Evolutionary conservation across 768 basidiomycete genomes (phyloP), one percentile per base, ranked within the genome.

Genomic region (Phanerochaete sordida): DNA sequence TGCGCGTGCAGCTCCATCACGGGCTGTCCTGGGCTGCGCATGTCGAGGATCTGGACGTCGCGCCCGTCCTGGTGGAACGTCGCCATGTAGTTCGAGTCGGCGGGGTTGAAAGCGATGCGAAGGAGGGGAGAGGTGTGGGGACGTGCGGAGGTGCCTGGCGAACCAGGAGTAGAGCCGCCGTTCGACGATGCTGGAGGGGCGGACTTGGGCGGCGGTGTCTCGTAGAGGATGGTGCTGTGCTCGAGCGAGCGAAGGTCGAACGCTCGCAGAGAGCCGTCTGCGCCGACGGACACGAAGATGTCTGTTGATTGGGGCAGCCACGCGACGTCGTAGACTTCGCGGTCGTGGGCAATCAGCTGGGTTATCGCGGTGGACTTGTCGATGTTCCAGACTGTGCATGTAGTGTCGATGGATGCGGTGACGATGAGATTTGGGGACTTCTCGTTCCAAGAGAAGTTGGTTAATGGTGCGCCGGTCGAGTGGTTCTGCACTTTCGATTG

Each of bases 361-460:
- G 97, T 99, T 70, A 98, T 85, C 26, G 97, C 96, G 7, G 90
- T 88, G 26, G 87, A 84, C 3, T 93, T 93, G 68, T 96, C 91
- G 70, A 99, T 92, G 73, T 99, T 97, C 97, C 97, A 99, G 24
- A 98, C 91, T 1, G 97, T 98, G 72, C 96, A 98, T 15, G 95
- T 97, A 53, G 97, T 99, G 71, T 99, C 97, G 67, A 98, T 96
- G 8, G 95, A 97, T 24, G 96, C 95, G 6, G 97, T 99, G 37
- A 98, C 96, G 66, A 98, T 88, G 52, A 93, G 84, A 62, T 86
- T 87, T 0, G 96, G 94, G 0, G 89, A 81, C 69, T 95, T 90
- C 67, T 94, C 88, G 70, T 97, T 98, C 97, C 97, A 99, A 0
- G 95, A 95, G 75, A 99, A 97, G 72, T 90, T 93, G 13, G 97